These are phyloP conservation scores for Fusarium sp. DNA, from an alignment of 2,329 filamentous ascomycete species.

Conservation along the genomic window DNA sequence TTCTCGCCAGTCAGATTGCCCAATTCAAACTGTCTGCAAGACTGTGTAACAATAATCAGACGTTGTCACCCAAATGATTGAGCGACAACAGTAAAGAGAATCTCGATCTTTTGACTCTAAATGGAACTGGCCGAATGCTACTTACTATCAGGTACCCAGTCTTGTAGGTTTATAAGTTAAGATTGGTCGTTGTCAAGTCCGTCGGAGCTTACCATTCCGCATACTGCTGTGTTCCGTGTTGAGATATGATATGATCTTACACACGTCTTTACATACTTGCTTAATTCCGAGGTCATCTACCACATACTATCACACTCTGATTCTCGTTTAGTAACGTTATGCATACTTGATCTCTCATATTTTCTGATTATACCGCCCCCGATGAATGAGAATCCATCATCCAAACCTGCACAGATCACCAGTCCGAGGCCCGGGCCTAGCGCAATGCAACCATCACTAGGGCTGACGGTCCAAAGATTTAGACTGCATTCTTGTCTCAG, in stretches of 20 bases:
- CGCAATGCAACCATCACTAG: slow-evolving; percentile 13
- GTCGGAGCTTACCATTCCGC: background rate
- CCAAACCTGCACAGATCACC: background rate
- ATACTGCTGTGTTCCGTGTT: background rate
- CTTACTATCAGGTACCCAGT: background rate
- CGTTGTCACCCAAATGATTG: background rate
- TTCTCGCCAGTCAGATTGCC: background rate
- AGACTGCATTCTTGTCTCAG: slow-evolving; percentile 17
- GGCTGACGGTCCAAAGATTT: slow-evolving; percentile 20
- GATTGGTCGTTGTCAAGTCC: background rate
- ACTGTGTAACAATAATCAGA: background rate
- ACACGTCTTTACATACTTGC: background rate
- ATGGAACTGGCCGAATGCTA: background rate
- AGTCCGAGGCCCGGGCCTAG: slow-evolving; percentile 23
- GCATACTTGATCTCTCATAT: background rate
- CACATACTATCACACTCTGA: background rate
- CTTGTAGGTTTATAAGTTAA: background rate
- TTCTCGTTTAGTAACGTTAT: background rate
- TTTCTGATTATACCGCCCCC: background rate
- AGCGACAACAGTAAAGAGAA: background rate
- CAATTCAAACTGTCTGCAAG: background rate
- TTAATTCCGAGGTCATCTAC: background rate
- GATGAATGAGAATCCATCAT: background rate
- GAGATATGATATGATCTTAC: background rate
- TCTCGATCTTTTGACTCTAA: background rate